These are phyloP conservation scores for Acmispon strigosus DNA, from an alignment of 306 rosid species.

Conservation along the genomic window DNA sequence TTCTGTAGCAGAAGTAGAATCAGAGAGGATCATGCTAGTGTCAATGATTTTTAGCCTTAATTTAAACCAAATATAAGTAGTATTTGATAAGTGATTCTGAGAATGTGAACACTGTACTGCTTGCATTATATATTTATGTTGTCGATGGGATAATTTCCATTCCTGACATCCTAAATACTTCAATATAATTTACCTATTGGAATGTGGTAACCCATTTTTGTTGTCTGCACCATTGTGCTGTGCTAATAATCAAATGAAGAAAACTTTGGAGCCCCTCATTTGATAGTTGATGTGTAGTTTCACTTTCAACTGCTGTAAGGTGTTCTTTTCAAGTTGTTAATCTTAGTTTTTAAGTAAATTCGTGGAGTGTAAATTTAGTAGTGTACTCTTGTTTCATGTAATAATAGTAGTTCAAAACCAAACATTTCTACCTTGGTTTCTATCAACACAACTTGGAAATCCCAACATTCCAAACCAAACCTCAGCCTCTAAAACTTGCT, in stretches of 20 bases:
- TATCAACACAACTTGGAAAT: too few relatives aligned
- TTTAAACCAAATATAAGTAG: background rate
- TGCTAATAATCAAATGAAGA: background rate
- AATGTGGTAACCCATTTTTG: background rate
- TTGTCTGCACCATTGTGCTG: background rate
- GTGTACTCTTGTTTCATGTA: too few relatives aligned
- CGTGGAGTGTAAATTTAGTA: too few relatives aligned
- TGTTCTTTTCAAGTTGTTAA: too few relatives aligned
- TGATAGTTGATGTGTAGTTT: too few relatives aligned
- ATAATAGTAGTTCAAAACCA: too few relatives aligned
- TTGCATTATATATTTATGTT: background rate
- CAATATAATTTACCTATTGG: background rate
- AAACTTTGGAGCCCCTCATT: background rate
- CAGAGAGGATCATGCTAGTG: background rate
- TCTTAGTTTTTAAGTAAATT: too few relatives aligned
- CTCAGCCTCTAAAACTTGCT: too few relatives aligned
- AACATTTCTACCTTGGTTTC: too few relatives aligned
- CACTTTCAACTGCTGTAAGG: too few relatives aligned
- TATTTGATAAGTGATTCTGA: constrained; percentile 14
- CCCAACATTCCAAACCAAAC: too few relatives aligned
- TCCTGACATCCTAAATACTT: background rate
- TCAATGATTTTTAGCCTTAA: background rate
- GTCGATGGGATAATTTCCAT: constrained; percentile 19
- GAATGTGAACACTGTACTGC: background rate
- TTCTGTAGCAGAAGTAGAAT: background rate